Evolutionary conservation across 352 stramenopile species (phyloP).

Genomic region (Stramenopiles sp.): DNA sequence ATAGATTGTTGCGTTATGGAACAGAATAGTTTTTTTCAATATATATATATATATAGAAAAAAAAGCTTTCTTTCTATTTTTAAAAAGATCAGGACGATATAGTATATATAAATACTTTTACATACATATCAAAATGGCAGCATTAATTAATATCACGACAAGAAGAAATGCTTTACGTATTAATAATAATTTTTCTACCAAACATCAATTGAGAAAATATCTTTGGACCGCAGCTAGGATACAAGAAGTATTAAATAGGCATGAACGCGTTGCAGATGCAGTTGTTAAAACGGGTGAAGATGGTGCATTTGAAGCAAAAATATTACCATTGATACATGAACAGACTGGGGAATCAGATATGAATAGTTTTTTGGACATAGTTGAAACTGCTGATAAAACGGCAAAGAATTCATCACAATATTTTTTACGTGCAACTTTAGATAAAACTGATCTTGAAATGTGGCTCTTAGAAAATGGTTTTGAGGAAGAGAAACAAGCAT

Average conservation of each 20-base stretch:
- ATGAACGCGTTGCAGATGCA: not conserved
- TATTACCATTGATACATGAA: not conserved
- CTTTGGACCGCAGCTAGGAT: not conserved
- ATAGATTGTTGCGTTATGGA: too few species aligned
- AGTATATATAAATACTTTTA: too few species aligned
- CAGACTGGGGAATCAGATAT: too few species aligned
- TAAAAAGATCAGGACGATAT: too few species aligned
- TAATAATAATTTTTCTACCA: too few species aligned
- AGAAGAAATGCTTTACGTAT: too few species aligned
- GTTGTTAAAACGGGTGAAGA: not conserved
- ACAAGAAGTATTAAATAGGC: not conserved
- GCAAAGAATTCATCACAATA: not conserved
- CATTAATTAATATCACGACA: too few species aligned
- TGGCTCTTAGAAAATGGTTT: not conserved
- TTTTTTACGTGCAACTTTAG: not conserved
- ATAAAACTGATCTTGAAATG: not conserved
- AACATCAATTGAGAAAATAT: too few species aligned
- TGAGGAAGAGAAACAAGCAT: not conserved
- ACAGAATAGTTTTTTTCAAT: too few species aligned
- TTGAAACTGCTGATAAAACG: not conserved
- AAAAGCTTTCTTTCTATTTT: too few species aligned
- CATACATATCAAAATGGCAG: too few species aligned
- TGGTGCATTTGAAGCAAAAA: not conserved
- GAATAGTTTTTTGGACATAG: not conserved
- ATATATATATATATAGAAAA: too few species aligned